Percentiles rank a stretch among this genome's conserved stretches.
Evolutionary conservation across 2,329 filamentous ascomycete genomes (phyloP).

Genomic region (Daldinia sp.): DNA sequence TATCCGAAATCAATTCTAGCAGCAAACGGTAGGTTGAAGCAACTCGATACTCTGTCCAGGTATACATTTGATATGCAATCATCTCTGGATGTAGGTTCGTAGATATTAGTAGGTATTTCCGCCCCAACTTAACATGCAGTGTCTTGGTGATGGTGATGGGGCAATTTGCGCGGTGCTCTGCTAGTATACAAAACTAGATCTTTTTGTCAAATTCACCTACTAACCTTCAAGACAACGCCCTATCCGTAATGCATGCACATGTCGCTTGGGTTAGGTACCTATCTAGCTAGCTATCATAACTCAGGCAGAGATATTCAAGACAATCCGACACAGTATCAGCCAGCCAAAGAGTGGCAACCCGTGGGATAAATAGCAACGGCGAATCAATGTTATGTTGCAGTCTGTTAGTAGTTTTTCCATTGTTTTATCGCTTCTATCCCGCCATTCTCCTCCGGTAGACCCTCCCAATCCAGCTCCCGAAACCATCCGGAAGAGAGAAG

Average conservation of each 20-base stretch:
- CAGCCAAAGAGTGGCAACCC: background rate
- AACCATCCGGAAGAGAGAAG: background rate
- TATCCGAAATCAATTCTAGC: background rate
- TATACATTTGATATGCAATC: background rate
- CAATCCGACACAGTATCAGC: background rate
- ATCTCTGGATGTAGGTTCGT: background rate
- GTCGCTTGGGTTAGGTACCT: background rate
- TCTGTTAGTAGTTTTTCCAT: no score
- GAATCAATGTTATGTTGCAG: background rate
- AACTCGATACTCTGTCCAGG: no score
- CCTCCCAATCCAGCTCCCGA: background rate
- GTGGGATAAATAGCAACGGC: background rate
- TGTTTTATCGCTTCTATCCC: background rate
- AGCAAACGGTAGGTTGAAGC: background rate
- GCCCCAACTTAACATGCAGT: no score
- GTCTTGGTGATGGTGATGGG: no score
- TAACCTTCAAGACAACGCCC: no score
- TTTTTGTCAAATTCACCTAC: no score
- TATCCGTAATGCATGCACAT: no score
- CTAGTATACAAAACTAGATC: no score
- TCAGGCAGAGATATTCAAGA: no score
- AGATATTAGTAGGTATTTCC: background rate
- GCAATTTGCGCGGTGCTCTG: no score
- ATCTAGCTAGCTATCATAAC: background rate
- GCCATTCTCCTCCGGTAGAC: no score